These are phyloP conservation scores for Suhomyces guaymorum DNA, from an alignment of 1,139 yeast genomes.

Conservation along the genomic window DNA sequence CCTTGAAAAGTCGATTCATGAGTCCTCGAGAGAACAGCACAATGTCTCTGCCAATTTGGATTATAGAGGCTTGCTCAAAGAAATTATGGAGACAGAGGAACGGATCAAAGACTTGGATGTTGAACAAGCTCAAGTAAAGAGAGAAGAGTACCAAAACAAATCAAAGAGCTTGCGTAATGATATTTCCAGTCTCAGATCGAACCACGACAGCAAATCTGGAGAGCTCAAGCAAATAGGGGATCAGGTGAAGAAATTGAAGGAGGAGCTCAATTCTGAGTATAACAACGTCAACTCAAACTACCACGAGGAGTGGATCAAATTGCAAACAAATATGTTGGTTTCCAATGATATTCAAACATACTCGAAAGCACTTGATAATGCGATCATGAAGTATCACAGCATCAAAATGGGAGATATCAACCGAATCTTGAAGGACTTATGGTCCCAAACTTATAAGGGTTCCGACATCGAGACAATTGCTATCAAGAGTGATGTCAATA, in stretches of 20 bases:
- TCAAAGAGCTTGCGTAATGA: constrained; percentile 55
- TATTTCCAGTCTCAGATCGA: constrained; percentile 60
- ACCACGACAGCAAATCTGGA: constrained; percentile 78
- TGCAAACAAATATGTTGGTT: constrained; percentile 77
- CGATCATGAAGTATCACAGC: constrained; percentile 91
- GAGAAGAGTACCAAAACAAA: constrained; percentile 63
- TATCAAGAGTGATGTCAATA: constrained; percentile 76
- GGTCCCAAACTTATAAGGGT: constrained; percentile 94
- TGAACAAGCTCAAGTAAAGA: constrained; percentile 63
- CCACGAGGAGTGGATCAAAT: constrained; percentile 69
- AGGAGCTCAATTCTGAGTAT: constrained; percentile 71
- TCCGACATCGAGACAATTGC: constrained; percentile 92
- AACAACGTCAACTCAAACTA: constrained; percentile 63
- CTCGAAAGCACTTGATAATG: constrained; percentile 83
- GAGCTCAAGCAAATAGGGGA: constrained; percentile 82
- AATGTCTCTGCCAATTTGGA: constrained; percentile 45
- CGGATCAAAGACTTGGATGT: constrained; percentile 40
- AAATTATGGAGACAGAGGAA: constrained; percentile 30
- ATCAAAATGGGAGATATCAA: constrained; percentile 93
- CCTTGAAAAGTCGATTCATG: constrained; percentile 34
- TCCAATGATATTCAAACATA: constrained; percentile 83
- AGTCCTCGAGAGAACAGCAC: constrained; percentile 38
- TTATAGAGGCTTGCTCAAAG: constrained; percentile 31
- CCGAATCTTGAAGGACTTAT: constrained; percentile 79
- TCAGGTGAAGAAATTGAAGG: constrained; percentile 57